phyloP scores from a whole-genome alignment of 352 stramenopile genomes.

The Detonula confervacea region DNA sequence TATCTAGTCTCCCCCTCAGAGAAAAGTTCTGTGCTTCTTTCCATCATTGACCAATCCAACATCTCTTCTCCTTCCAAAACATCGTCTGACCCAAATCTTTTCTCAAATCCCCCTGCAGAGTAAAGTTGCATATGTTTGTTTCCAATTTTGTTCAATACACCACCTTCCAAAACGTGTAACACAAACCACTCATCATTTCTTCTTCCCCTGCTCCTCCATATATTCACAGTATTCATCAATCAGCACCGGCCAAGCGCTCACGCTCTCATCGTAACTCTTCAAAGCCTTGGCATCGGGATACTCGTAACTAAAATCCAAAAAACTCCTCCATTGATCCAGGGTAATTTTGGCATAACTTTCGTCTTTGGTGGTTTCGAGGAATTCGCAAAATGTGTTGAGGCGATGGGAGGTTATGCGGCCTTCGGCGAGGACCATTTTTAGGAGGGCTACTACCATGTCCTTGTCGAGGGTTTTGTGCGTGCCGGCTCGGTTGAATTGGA shows the following conservation, averaged over 20 bases:
- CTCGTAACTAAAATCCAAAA: constrained; percentile 85
- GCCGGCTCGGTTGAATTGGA: constrained; percentile 82
- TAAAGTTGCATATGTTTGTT: too few relatives aligned
- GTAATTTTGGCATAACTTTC: constrained; percentile 77
- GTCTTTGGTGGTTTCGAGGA: constrained; percentile 68
- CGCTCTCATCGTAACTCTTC: constrained; percentile 76
- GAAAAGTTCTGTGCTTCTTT: neutral
- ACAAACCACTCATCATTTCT: constrained; percentile 16
- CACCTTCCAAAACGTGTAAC: neutral
- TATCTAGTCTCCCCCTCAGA: neutral
- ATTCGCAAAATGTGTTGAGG: constrained; percentile 73
- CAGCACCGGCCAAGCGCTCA: constrained; percentile 82
- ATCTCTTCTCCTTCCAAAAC: too few relatives aligned
- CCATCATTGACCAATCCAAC: too few relatives aligned
- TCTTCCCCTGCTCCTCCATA: constrained; percentile 66
- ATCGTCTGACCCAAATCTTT: too few relatives aligned
- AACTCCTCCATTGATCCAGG: constrained; percentile 85
- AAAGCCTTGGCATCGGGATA: constrained; percentile 60
- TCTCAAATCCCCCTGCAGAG: too few relatives aligned
- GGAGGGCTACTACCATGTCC: constrained; percentile 77
- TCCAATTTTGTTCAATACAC: too few relatives aligned
- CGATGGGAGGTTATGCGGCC: constrained; percentile 59
- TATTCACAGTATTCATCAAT: constrained; percentile 87
- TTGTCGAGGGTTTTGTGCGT: constrained; percentile 86
- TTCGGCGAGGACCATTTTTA: constrained; percentile 71